A percentile compares a stretch with the other conserved stretches of the same genome.
These are phyloP conservation scores for Achaetomium macrosporum DNA, from an alignment of 2,329 filamentous ascomycete species.

Conservation along the genomic window DNA sequence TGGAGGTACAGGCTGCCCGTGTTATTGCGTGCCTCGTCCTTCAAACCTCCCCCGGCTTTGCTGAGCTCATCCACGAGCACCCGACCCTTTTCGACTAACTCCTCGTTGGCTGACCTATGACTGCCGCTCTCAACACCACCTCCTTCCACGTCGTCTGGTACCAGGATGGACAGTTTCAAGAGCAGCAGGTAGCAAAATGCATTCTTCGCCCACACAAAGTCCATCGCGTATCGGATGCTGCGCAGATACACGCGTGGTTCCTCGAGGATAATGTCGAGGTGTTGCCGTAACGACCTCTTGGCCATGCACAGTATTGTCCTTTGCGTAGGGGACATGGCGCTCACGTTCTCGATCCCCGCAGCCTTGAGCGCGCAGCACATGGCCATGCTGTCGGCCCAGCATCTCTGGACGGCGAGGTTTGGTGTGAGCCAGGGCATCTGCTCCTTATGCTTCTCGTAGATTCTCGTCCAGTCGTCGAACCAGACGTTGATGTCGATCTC, in stretches of 20 bases:
- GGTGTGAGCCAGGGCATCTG: conserved; percentile 1
- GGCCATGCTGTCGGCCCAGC: conserved; percentile 7
- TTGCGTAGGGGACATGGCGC: not conserved
- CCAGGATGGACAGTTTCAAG: not conserved
- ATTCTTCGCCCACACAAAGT: conserved; percentile 8
- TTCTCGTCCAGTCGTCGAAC: conserved; percentile 7
- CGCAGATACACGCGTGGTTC: conserved; percentile 2
- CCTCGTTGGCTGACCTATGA: not conserved
- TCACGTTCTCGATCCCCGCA: not conserved
- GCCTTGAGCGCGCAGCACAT: conserved; percentile 1
- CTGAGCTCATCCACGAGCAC: conserved; percentile 1
- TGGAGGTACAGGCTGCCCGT: not conserved
- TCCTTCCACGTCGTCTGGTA: not conserved
- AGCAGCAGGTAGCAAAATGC: conserved; percentile 3
- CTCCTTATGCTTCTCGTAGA: not conserved
- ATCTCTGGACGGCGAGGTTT: conserved; percentile 2
- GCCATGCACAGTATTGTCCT: not conserved
- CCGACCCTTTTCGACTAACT: not conserved
- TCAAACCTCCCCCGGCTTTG: not conserved
- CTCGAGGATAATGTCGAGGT: conserved; percentile 6
- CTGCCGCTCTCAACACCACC: not conserved
- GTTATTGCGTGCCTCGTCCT: not conserved
- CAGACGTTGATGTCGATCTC: conserved; percentile 4
- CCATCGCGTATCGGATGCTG: conserved; percentile 3
- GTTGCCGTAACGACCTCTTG: not conserved